Base-by-base conservation (phyloP, 2,329 filamentous ascomycete genomes). In the Cyphellophora attinorum region DNA sequence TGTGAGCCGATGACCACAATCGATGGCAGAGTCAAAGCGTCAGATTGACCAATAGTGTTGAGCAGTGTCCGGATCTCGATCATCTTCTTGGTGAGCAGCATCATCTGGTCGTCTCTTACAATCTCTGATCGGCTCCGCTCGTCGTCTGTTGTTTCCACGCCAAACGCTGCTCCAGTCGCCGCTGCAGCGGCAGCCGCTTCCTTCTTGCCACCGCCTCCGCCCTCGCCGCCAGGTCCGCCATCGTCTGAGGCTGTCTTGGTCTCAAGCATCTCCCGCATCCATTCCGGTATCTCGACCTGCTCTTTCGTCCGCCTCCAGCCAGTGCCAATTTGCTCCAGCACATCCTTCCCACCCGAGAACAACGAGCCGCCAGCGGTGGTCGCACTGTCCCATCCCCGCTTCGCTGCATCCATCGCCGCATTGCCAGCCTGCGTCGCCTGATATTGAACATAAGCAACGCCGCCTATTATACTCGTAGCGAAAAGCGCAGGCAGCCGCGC, bases 1-100 rank as follows among this genome's bases (percentile, higher is more conserved):
- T 98, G 91, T 2, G 91, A 98, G 15, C 91, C 91, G 49, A 98
- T 95, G 23, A 98, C 91, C n/a, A 98, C 91, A 38, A 98, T 98
- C 0, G 93, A 96, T 0, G 91, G 91, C 14, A 98, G 65, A 1
- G 83, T 89, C 44, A 98, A 66, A 3, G 84, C 77, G 45, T 81
- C 85, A 1, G 88, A 93, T 64, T 98, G 89, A 19, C 88, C 93
- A 30, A 98, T 83, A 16, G 80, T 85, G 53, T 93, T 83, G 15
- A 98, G 69, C 37, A 98, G 85, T 47, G 80, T 88, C 47, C 93
- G 73, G 38, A 98, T 96, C 65, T 98, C 91, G 52, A 98, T 98
- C 91, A 98, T 98, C 64, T 96, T 96, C 65, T 91, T 89, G 2
- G 93, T 98, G 52, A 98, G 67, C 48, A 95, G 71, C 91, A 98